phyloP scores from a whole-genome alignment of 2,329 filamentous ascomycete genomes.

The Aspergillus intermedius region DNA sequence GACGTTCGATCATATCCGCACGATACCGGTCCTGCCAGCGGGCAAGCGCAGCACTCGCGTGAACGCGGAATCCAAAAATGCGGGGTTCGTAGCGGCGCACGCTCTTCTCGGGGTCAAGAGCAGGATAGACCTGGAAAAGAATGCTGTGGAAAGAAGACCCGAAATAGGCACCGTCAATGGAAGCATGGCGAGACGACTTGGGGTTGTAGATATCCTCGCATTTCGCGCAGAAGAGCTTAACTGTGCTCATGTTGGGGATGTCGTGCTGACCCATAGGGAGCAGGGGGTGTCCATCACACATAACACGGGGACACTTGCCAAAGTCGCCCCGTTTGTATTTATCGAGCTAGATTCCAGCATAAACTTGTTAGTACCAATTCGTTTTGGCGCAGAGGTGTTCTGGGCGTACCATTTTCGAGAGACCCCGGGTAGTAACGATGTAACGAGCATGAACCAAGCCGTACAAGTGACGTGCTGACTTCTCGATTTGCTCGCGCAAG shows the following conservation, averaged over 20 bases:
- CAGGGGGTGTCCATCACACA: conserved; percentile 88
- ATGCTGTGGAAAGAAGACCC: conserved; percentile 98
- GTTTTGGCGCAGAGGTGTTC: not conserved
- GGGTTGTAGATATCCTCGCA: conserved; percentile 99
- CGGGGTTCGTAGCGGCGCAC: conserved; percentile 79
- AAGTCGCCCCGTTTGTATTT: conserved; percentile 99
- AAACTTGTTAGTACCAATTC: conserved; percentile 3
- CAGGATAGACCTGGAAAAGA: conserved; percentile 95
- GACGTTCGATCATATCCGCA: conserved; percentile 72
- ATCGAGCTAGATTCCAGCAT: conserved; percentile 60
- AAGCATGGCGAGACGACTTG: conserved; percentile 89
- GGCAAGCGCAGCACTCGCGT: conserved; percentile 77
- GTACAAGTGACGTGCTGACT: conserved; percentile 90
- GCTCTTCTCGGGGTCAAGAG: conserved; percentile 79
- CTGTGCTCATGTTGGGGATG: conserved; percentile 75
- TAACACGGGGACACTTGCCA: conserved; percentile 92
- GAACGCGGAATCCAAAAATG: conserved; percentile 93
- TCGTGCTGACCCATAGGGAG: conserved; percentile 93
- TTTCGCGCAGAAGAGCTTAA: conserved; percentile 93
- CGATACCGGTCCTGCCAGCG: conserved; percentile 83
- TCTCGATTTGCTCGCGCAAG: conserved; percentile 96
- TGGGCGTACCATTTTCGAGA: conserved; percentile 82
- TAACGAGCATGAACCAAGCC: conserved; percentile 94
- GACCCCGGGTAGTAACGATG: conserved; percentile 87
- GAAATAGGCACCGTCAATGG: conserved; percentile 97